Conservation (phyloP, 768 basidiomycete species). For the Clitopilus passeckerianus region DNA sequence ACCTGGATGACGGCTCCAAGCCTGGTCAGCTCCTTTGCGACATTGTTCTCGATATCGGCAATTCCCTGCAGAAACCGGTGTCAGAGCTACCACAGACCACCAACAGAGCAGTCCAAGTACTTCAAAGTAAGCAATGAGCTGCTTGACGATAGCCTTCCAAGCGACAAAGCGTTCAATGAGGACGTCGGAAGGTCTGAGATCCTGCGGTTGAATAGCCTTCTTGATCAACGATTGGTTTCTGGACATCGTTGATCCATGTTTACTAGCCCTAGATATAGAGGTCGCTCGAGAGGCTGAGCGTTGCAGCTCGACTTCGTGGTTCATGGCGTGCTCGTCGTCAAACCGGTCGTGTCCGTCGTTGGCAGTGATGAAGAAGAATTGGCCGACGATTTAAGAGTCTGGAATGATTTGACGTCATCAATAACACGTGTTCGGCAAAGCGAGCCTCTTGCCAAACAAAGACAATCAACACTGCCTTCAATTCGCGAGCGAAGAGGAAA, state of each 20-base stretch:
- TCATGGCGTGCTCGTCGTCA: background rate
- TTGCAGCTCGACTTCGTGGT: background rate
- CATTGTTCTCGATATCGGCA: slow-evolving; percentile 91
- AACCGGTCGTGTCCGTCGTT: background rate
- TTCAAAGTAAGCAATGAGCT: slow-evolving; percentile 90
- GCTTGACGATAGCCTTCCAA: slow-evolving; percentile 97
- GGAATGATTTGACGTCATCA: background rate
- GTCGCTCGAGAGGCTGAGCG: background rate
- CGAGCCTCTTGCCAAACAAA: background rate
- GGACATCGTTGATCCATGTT: slow-evolving; percentile 57
- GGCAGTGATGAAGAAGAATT: background rate
- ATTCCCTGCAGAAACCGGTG: slow-evolving; percentile 29
- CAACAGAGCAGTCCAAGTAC: slow-evolving; percentile 19
- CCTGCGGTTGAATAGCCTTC: slow-evolving; percentile 88
- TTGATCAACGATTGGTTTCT: slow-evolving; percentile 86
- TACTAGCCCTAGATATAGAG: background rate
- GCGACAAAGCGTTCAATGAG: slow-evolving; percentile 93
- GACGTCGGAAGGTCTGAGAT: slow-evolving; percentile 89
- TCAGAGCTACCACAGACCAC: too few relatives aligned
- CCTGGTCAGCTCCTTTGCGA: slow-evolving; percentile 88
- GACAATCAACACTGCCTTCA: background rate
- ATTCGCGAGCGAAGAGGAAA: background rate
- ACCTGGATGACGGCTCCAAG: slow-evolving; percentile 96
- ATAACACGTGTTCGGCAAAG: background rate
- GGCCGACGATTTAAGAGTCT: background rate